Conservation (phyloP, 2,329 filamentous ascomycete genomes). For the Sphaerostilbella broomeana region DNA sequence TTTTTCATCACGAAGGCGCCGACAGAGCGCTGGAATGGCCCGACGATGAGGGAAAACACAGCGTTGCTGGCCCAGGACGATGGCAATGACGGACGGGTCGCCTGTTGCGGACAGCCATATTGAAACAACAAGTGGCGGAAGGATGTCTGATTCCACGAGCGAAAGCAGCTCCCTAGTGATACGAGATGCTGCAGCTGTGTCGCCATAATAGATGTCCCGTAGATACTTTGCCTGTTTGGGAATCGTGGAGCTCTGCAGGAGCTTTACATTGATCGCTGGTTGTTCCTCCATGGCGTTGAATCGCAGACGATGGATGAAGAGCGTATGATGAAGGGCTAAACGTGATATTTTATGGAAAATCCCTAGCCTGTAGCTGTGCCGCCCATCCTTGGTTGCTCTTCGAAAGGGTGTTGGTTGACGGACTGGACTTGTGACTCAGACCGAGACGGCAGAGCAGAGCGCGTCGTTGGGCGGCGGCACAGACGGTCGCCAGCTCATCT, state of each 20-base stretch:
- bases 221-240: constrained; percentile 1
- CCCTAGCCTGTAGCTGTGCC: no score
- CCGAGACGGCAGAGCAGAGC: no score
- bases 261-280: not conserved
- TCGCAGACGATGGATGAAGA: not conserved
- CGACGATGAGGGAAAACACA: not conserved
- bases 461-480: no score
- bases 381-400: no score
- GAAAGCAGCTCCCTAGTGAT: constrained; percentile 5
- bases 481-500: no score
- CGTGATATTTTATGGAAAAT: no score
- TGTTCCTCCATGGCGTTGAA: not conserved
- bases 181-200: not conserved
- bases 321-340: not conserved
- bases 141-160: constrained; percentile 2
- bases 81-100: not conserved
- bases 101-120: constrained; percentile 3
- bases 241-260: constrained; percentile 1
- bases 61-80: not conserved
- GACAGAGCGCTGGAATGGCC: constrained; percentile 1
- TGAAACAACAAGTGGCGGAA: not conserved
- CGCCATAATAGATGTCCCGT: not conserved
- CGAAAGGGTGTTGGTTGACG: no score
- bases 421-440: no score
- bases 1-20: constrained; percentile 5